Percentiles rank a stretch among this genome's conserved stretches.
phyloP scores from a whole-genome alignment of 2,329 filamentous ascomycete species.

The Kalmusia sp. region DNA sequence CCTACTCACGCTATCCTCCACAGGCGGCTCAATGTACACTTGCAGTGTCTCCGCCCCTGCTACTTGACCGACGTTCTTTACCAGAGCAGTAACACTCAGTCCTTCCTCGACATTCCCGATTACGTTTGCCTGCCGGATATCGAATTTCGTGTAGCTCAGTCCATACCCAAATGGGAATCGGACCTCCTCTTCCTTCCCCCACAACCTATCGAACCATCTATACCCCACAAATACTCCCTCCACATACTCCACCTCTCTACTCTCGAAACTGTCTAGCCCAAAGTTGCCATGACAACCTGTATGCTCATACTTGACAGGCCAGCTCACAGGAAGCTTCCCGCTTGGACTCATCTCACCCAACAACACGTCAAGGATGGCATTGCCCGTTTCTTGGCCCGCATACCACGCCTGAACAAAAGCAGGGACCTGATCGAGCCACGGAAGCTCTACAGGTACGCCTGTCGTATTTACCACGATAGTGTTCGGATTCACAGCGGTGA shows the following conservation, averaged over 20 bases:
- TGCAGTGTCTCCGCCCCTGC: conserved; percentile 70
- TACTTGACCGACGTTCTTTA: conserved; percentile 61
- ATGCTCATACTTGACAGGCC: conserved; percentile 69
- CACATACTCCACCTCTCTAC: conserved; percentile 51
- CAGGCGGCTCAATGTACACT: conserved; percentile 63
- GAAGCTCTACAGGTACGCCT: conserved; percentile 72
- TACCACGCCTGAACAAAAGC: conserved; percentile 76
- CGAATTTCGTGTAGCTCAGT: conserved; percentile 66
- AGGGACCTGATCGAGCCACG: conserved; percentile 69
- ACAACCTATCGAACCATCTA: conserved; percentile 45
- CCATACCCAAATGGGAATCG: conserved; percentile 71
- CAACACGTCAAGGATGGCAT: conserved; percentile 68
- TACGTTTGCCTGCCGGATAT: conserved; percentile 47
- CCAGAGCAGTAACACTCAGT: conserved; percentile 63
- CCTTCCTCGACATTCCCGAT: conserved; percentile 53
- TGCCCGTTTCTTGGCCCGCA: conserved; percentile 69
- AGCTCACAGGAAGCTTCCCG: conserved; percentile 67
- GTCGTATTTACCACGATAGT: conserved; percentile 71
- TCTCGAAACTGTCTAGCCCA: conserved; percentile 68
- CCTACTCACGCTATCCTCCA: conserved; percentile 64
- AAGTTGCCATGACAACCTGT: conserved; percentile 64
- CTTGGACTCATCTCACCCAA: conserved; percentile 69
- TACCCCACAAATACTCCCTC: conserved; percentile 31
- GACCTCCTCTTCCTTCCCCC: conserved; percentile 59
- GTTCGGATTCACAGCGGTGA: conserved; percentile 66